Base-by-base conservation (phyloP, 2,329 filamentous ascomycete genomes). In the Cladorrhinum sp. region DNA sequence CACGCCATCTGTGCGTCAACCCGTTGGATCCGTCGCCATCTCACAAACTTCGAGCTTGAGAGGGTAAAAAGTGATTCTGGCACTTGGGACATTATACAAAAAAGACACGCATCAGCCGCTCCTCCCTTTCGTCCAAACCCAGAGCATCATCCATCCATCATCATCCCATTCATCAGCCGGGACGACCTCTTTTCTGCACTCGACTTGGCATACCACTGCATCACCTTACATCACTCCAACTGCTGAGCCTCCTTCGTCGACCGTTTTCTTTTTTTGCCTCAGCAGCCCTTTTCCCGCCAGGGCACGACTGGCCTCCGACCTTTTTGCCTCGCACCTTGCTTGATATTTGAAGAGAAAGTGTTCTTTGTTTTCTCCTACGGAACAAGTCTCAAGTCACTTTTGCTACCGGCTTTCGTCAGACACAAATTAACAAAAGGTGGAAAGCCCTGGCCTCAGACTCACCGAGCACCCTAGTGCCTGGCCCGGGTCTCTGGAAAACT, bases 1-100 rank as follows among this genome's bases (percentile, higher is more conserved):
- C 66, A 69, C 69, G 64, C 68, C 69, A 73, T 73, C 71, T 74
- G 71, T 71, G 71, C 72, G 69, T 57, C 62, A 64, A 59, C 59
- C 57, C 62, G 60, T 64, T 64, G 55, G 50, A 62, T 55, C 60
- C 55, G 49, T 59, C 50, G 23, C 52, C 54, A 50, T 57, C 57
- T 59, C 57, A 41, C 58, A 38, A 45, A 45, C 41, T 45, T 56
- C 32, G 38, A 29, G 36, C 32, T 32, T 56, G 22, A 22, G 53
- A 25, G 10, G 16, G 41, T n/a, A 45, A 45, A 24, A 58, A 27
- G 51, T 53, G 57, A 58, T 52, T 50, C 48, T 50, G 58, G 60
- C 55, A 59, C 51, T 29, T 58, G 62, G 60, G 58, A 53, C 50
- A 36, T 57, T 61, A 50, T 67, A 62, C 62, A 64, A 65, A 67